Base-by-base conservation (phyloP, 495 filamentous ascomycete genomes). In the Aspergillus diversus region DNA sequence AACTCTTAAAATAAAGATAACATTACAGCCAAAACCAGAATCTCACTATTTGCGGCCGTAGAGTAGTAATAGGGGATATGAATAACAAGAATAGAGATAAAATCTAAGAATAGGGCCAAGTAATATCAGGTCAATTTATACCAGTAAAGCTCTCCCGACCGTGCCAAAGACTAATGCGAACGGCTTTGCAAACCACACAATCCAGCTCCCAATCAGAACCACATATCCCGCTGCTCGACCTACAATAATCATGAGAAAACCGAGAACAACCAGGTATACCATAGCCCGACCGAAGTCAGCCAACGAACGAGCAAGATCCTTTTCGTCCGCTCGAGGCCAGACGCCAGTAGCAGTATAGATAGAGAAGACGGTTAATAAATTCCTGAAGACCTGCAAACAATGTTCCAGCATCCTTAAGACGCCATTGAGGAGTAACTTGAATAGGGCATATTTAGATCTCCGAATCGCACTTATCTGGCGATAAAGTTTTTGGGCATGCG, bases 111-210 rank as follows among this genome's bases (percentile, higher is more conserved):
- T 13, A 13, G 33, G 33, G 11, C 51, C 34, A 8, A 55, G n/a
- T 21, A 32, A 47, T 15, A 57, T 37, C 7, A 48, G 37, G 27
- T 55, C 6, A 16, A 46, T 32, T 63, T 46, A 67, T 49, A 54
- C 33, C 37, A 69, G 66, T 43, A 80, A 35, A 55, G 67, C 70
- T 55, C 69, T 69, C 16, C 69, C 71, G 27, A 79, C 42, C 32
- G 65, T 60, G 9, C 76, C 70, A 33, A 80, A 70, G 11, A 67
- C 59, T 72, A 74, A 78, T 0, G 67, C 72, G 69, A 81, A 73
- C 6, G 79, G 79, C 32, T 63, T 72, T 1, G 66, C 69, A 56
- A 81, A 73, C 79, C 79, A 81, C 6, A 77, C 48, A 16, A 81
- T 66, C 79, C 79, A 81, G 42, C 68, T 74, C 4, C 71, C 72